These are phyloP conservation scores for Candida rishiriensis DNA, from an alignment of 805 yeast genomes.

Conservation along the genomic window DNA sequence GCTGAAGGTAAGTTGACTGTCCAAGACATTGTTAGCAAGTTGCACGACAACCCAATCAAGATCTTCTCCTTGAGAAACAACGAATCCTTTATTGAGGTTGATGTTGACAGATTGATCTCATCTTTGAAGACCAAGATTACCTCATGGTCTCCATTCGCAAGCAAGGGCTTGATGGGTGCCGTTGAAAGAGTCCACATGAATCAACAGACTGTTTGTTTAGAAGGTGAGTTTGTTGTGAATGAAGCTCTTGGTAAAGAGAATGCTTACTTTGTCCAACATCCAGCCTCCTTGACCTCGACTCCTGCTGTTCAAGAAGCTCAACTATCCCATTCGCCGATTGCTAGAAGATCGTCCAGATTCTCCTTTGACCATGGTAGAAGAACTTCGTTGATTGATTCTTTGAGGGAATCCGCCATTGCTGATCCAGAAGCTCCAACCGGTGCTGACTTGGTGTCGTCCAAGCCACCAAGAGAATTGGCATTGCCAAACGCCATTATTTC, in stretches of 20 bases:
- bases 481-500: slow-evolving; percentile 78
- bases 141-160: slow-evolving; percentile 54
- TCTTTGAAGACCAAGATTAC: slow-evolving; percentile 35
- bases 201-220: slow-evolving; percentile 77
- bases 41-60: slow-evolving; percentile 76
- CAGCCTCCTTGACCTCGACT: slow-evolving; percentile 29
- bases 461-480: slow-evolving; percentile 64
- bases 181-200: slow-evolving; percentile 83
- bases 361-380: slow-evolving; percentile 42
- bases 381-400: slow-evolving; percentile 27
- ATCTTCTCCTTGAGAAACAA: slow-evolving; percentile 83
- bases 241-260: slow-evolving; percentile 61
- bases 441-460: slow-evolving; percentile 68
- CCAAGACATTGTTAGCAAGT: slow-evolving; percentile 63
- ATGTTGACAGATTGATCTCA: slow-evolving; percentile 63
- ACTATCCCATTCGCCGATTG: slow-evolving; percentile 27
- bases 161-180: slow-evolving; percentile 61
- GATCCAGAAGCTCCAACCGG: slow-evolving; percentile 48
- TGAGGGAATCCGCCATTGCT: slow-evolving; percentile 34
- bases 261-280: slow-evolving; percentile 41
- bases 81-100: slow-evolving; percentile 75
- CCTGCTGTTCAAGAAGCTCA: slow-evolving; percentile 29
- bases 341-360: slow-evolving; percentile 44
- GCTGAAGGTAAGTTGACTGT: slow-evolving; percentile 65
- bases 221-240: slow-evolving; percentile 63